Percentiles rank a stretch among this genome's conserved stretches.
Evolutionary conservation across 495 filamentous ascomycete genomes (phyloP).

Genomic region (Tuber umbilicatum): DNA sequence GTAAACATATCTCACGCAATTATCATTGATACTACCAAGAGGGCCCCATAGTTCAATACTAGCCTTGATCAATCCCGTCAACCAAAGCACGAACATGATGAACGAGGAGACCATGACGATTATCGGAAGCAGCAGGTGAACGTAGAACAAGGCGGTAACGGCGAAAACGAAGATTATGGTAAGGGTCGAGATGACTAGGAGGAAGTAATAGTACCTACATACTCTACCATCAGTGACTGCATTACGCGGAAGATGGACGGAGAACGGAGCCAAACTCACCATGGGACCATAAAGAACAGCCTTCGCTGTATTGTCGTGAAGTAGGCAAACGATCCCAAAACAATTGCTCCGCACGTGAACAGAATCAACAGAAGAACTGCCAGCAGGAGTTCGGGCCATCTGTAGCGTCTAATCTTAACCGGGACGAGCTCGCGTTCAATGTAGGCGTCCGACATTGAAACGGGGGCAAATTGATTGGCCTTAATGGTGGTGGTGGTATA

Average conservation of each 20-base stretch:
- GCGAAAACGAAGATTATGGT: slow-evolving; percentile 66
- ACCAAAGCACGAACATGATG: slow-evolving; percentile 86
- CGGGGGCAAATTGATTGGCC: slow-evolving; percentile 16
- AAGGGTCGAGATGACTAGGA: slow-evolving; percentile 64
- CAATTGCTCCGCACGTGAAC: slow-evolving; percentile 65
- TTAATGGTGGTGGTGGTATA: slow-evolving; percentile 30
- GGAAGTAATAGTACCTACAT: slow-evolving; percentile 86
- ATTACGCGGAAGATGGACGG: not conserved
- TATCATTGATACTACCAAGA: slow-evolving; percentile 63
- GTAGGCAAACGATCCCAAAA: slow-evolving; percentile 77
- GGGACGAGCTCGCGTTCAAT: slow-evolving; percentile 36
- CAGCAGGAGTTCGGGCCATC: slow-evolving; percentile 89
- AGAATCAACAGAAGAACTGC: slow-evolving; percentile 91
- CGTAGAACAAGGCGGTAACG: slow-evolving; percentile 64
- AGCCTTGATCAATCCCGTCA: slow-evolving; percentile 86
- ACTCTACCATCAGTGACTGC: slow-evolving; percentile 13
- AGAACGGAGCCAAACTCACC: slow-evolving; percentile 52
- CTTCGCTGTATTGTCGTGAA: slow-evolving; percentile 75
- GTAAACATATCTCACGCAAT: slow-evolving; percentile 69
- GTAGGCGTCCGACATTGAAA: slow-evolving; percentile 24
- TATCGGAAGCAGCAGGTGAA: slow-evolving; percentile 75
- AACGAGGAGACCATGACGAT: slow-evolving; percentile 88
- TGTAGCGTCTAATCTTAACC: slow-evolving; percentile 61
- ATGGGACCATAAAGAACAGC: slow-evolving; percentile 66
- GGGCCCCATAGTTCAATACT: slow-evolving; percentile 83